These are phyloP conservation scores for Madurella fahalii DNA, from an alignment of 2,329 filamentous ascomycete species.

Conservation along the genomic window DNA sequence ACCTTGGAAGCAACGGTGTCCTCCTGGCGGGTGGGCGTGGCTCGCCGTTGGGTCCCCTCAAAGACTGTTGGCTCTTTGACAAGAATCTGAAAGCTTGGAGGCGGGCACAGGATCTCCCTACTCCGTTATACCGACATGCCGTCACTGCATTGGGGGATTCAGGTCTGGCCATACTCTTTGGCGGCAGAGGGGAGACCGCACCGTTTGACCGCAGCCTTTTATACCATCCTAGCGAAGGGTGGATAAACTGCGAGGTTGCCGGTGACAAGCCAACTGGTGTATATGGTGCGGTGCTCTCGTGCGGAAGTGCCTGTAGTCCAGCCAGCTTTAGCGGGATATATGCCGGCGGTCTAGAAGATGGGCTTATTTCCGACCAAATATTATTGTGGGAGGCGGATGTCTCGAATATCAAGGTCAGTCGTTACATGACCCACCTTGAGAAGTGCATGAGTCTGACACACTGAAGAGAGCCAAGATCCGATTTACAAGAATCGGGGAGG, in stretches of 20 bases:
- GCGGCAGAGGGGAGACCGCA: constrained; percentile 53
- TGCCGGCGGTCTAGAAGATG: constrained; percentile 67
- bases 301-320: constrained; percentile 13
- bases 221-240: constrained; percentile 46
- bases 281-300: constrained; percentile 43
- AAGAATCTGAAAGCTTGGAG: constrained; percentile 55
- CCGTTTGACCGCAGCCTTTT: constrained; percentile 52
- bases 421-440: constrained; percentile 4
- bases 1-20: constrained; percentile 53
- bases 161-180: constrained; percentile 53
- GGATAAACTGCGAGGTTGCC: constrained; percentile 40
- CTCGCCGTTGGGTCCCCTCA: constrained; percentile 66
- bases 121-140: constrained; percentile 72
- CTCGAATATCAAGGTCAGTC: constrained; percentile 36
- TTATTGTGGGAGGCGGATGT: constrained; percentile 60
- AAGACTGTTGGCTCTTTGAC: constrained; percentile 72
- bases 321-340: constrained; percentile 55
- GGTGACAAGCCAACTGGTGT: constrained; percentile 36
- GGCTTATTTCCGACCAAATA: constrained; percentile 57
- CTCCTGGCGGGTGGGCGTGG: constrained; percentile 72
- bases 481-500: constrained; percentile 2
- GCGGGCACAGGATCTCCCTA: constrained; percentile 59
- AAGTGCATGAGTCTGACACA: neutral
- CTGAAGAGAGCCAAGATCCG: constrained; percentile 30
- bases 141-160: constrained; percentile 50